Base-by-base conservation (phyloP, 2,329 filamentous ascomycete genomes). In the Fusarium buharicum region DNA sequence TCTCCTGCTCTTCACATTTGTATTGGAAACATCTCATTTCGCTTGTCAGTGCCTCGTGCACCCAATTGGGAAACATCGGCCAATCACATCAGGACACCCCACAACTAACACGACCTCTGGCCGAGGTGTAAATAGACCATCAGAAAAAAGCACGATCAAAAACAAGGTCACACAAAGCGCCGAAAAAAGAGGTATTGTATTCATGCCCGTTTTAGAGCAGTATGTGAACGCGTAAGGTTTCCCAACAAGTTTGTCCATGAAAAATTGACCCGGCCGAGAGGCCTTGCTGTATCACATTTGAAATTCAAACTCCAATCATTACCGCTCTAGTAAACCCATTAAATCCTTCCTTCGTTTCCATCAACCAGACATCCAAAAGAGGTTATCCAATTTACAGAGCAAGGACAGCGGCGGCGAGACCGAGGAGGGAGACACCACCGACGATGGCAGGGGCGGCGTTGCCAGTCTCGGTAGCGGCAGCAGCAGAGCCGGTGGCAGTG, bases 391-490 rank as follows among this genome's bases (percentile, higher is more conserved):
- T 70, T 79, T 82, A 86, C 70, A 86, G 70, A 67, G 81, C 81
- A 51, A 84, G 63, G 60, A 85, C 66, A 54, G 82, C 83, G 63
- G 78, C 83, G 20, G 81, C 20, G 53, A 84, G 73, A 62, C 81
- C 83, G 50, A 83, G 59, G 16, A 84, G 47, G 31, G 79, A 79
- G 18, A 77, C 77, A 20, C 80, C 77, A 33, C 79, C 76, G 28
- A 77, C 72, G 43, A 82, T 59, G 41, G 70, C 67, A 14, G 72
- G 70, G 16, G 76, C 79, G 22, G 72, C 77, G 52, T 68, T 73
- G 24, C 73, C 71, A 20, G 73, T 70, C 55, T 67, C 72, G 41
- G 72, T 68, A 17, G 68, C 46, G 17, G 54, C 53, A 22, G 69
- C 57, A 37, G 69, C 55, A 16, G 70, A 62, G 33, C 57, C 67